Base-by-base conservation (phyloP, 345 rosid species). In the Ceriops decandra region DNA sequence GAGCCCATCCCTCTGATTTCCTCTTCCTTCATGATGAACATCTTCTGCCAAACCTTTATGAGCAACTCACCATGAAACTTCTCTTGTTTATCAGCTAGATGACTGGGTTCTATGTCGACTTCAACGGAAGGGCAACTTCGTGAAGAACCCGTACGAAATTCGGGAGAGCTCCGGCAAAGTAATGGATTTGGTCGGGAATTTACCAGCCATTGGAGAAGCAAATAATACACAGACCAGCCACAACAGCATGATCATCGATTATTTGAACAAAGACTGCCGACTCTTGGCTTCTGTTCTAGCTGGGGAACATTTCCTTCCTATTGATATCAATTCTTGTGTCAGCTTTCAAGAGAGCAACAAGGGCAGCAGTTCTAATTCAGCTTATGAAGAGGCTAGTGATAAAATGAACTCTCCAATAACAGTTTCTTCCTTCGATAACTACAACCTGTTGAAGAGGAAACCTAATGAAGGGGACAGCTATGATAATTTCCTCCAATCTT, bases 101-200 rank as follows among this genome's bases (percentile, higher is more conserved):
- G 85, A 83, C 53, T 83, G 89, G 85, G 89, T 85, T 66, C 82
- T 85, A n/a, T 83, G 87, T 67, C 77, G 84, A 70, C 81, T 83
- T 60, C 69, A 76, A 68, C 76, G 74, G 58, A 85, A 64, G 54
- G 63, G 71, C 67, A 64, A 60, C 72, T 53, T 24, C 20, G 11
- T 68, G 6, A 79, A 57, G 65, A 64, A 53, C 27, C 33, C 70
- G 62, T 26, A 53, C 15, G 76, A 69, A 47, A 69, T 66, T 36
- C 67, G 64, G 21, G 72, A 66, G 35, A 63, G 52, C 38, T 65
- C 24, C 54, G 52, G 33, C 61, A 64, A 72, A 16, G 79, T 68
- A 52, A 9, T 38, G 47, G 47, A 11, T 38, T 9, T 52, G 26
- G 56, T 52, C 19, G n/a, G 42, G 62, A 26, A 63, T 69, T 27